Percentiles rank a stretch among this genome's conserved stretches.
These are phyloP conservation scores for Metarhizium sp. DNA, from an alignment of 2,329 filamentous ascomycete genomes.

Conservation along the genomic window DNA sequence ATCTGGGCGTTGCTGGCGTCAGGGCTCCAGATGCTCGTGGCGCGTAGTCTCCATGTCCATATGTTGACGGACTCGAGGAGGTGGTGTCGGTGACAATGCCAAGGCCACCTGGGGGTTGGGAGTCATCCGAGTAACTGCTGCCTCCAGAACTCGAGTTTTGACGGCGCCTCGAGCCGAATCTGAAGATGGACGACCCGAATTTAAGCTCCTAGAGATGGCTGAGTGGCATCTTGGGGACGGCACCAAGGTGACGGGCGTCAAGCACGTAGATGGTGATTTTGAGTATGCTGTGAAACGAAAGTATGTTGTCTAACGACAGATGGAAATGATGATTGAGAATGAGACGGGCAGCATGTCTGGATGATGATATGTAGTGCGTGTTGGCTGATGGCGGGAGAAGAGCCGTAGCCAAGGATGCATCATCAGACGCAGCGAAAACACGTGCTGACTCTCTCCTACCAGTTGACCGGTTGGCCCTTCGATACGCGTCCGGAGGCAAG, in stretches of 20 bases:
- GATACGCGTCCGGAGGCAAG: too few relatives aligned
- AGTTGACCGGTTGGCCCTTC: too few relatives aligned
- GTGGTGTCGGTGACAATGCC: background rate
- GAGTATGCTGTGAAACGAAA: background rate
- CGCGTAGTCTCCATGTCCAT: background rate
- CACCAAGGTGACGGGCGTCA: background rate
- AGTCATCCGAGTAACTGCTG: background rate
- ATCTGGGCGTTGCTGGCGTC: background rate
- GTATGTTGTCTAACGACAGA: background rate
- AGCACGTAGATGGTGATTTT: background rate
- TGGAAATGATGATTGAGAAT: background rate
- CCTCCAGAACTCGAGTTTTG: background rate
- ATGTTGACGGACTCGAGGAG: background rate
- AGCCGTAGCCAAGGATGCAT: too few relatives aligned
- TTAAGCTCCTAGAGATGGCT: background rate
- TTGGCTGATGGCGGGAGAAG: too few relatives aligned
- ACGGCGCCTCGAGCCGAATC: background rate
- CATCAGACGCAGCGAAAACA: too few relatives aligned
- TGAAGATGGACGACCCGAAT: background rate
- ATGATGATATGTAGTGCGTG: background rate
- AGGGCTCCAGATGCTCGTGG: background rate
- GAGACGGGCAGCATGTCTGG: background rate
- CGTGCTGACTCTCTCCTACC: too few relatives aligned
- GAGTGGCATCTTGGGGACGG: background rate
- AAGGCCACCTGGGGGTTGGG: background rate